Evolutionary conservation across 2,329 filamentous ascomycete species (phyloP).

Genomic region (Scopulariopsis brevicaulis): DNA sequence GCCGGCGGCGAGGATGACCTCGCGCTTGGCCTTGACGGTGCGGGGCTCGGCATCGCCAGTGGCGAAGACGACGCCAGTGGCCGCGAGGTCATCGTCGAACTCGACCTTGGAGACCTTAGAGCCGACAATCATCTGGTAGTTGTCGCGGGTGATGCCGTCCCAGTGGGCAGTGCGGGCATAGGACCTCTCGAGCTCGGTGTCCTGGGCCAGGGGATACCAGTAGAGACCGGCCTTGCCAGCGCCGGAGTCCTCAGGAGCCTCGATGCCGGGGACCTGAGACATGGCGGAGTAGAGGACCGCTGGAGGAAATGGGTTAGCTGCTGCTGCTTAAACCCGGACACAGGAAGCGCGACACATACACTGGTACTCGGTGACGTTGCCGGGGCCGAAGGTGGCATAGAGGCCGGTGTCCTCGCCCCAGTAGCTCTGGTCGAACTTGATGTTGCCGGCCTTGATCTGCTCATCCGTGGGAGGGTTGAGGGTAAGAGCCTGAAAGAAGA

Average conservation of each 20-base stretch:
- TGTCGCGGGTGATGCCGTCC: constrained; percentile 12
- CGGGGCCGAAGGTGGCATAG: constrained; percentile 6
- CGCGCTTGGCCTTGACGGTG: constrained; percentile 19
- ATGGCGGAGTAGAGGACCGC: constrained; percentile 11
- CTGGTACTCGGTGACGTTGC: constrained; percentile 5
- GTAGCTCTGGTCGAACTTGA: constrained; percentile 10
- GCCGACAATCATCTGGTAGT: constrained; percentile 14
- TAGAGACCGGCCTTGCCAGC: constrained; percentile 14
- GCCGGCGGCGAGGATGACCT: constrained; percentile 39
- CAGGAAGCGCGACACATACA: neutral
- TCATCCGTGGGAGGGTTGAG: constrained; percentile 9
- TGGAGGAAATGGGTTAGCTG: neutral
- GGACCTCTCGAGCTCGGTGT: constrained; percentile 10
- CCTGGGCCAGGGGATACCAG: constrained; percentile 14
- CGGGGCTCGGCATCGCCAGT: constrained; percentile 7
- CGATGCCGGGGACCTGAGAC: constrained; percentile 12
- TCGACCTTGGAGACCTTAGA: constrained; percentile 12
- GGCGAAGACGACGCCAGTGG: constrained; percentile 14
- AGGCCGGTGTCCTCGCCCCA: constrained; percentile 10
- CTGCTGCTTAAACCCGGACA: neutral
- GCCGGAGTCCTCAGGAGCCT: constrained; percentile 12
- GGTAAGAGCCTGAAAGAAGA: constrained; percentile 8
- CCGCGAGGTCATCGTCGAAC: constrained; percentile 11
- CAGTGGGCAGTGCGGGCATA: constrained; percentile 16
- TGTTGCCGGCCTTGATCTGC: constrained; percentile 9